Percentiles rank a stretch among this genome's conserved stretches.
phyloP scores from a whole-genome alignment of 208 protist species.

The Acanthamoeba divionensis region DNA sequence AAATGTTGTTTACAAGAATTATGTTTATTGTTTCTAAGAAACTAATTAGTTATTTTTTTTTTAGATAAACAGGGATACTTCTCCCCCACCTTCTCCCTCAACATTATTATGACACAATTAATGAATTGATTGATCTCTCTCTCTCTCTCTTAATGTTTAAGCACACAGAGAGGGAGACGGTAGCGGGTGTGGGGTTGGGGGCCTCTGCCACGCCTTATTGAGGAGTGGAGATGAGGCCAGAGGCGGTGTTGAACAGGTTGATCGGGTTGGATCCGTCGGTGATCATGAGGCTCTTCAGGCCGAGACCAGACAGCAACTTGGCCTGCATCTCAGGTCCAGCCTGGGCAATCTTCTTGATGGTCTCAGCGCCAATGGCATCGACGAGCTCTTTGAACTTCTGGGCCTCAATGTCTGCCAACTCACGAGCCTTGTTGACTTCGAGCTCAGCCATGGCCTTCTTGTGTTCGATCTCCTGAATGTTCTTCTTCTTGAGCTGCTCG shows the following conservation, averaged over 20 bases:
- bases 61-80: too few species aligned
- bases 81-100: too few species aligned
- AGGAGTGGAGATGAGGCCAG: slow-evolving; percentile 82
- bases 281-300: slow-evolving; percentile 89
- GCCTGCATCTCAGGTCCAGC: slow-evolving; percentile 93
- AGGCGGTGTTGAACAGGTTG: slow-evolving; percentile 91
- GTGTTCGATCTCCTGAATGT: slow-evolving; percentile 86
- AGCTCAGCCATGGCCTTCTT: slow-evolving; percentile 80
- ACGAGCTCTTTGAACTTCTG: slow-evolving; percentile 88
- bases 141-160: too few species aligned
- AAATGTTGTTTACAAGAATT: too few species aligned
- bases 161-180: too few species aligned
- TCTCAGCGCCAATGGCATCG: slow-evolving; percentile 84
- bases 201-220: too few species aligned
- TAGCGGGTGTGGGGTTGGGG: too few species aligned
- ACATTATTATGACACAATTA: too few species aligned
- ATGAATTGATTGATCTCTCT: too few species aligned
- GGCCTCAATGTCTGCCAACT: slow-evolving; percentile 86
- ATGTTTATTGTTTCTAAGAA: too few species aligned
- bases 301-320: slow-evolving; percentile 91
- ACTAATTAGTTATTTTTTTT: too few species aligned
- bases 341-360: slow-evolving; percentile 84
- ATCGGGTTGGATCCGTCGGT: slow-evolving; percentile 94
- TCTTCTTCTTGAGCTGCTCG: slow-evolving; percentile 73
- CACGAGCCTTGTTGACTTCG: slow-evolving; percentile 77